Conservation (phyloP, 2,329 filamentous ascomycete genomes). For the Colletotrichum sp. region DNA sequence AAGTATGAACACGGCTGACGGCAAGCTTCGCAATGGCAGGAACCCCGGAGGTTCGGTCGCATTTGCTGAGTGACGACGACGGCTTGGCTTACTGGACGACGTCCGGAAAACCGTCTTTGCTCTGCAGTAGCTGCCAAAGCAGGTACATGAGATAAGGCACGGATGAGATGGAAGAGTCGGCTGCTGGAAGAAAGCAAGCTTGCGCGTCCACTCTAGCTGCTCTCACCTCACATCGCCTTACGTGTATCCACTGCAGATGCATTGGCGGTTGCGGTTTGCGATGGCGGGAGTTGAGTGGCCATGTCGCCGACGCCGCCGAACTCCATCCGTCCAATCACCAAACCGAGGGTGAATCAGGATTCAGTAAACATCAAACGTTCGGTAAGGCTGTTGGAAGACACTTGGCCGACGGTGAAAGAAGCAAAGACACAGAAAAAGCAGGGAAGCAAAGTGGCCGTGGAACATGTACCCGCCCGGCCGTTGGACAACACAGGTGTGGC, state of each 20-base stretch:
- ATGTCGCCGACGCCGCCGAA: neutral
- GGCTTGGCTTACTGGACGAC: neutral
- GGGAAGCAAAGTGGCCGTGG: neutral
- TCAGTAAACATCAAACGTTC: neutral
- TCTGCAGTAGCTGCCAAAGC: neutral
- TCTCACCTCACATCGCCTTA: neutral
- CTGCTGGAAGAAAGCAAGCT: neutral
- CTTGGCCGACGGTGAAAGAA: neutral
- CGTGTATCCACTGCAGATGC: neutral
- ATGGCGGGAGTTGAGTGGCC: neutral
- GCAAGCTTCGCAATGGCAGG: neutral
- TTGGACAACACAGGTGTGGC: neutral
- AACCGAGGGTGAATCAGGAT: neutral
- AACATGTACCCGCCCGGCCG: neutral
- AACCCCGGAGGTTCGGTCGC: neutral
- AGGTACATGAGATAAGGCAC: neutral
- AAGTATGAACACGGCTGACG: neutral
- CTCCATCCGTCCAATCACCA: neutral
- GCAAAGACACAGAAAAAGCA: neutral
- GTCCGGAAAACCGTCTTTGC: neutral
- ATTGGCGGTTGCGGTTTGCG: neutral
- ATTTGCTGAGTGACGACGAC: constrained; percentile 1
- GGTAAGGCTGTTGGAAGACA: neutral
- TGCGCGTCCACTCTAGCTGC: constrained; percentile 12
- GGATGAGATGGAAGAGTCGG: neutral